Evolutionary conservation across 495 filamentous ascomycete species (phyloP).

Genomic region (Neurospora sp.): DNA sequence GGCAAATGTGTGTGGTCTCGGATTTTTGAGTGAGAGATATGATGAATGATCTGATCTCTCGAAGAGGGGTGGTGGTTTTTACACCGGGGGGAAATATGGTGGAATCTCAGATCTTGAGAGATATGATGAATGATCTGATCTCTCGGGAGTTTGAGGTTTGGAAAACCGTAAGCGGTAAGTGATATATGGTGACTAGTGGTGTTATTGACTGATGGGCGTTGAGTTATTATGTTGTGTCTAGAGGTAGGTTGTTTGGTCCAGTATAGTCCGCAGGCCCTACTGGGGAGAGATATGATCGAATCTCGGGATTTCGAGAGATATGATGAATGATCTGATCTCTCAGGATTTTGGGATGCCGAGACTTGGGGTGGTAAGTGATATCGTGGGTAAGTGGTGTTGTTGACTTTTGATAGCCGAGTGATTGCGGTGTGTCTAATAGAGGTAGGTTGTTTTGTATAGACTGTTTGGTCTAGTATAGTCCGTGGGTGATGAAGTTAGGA

Average conservation of each 20-base stretch:
- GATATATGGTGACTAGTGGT: background rate
- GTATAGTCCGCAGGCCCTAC: no score
- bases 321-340: background rate
- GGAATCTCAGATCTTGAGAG: background rate
- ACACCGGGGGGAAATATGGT: background rate
- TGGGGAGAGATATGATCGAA: background rate
- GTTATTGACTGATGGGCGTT: background rate
- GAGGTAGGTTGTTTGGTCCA: background rate
- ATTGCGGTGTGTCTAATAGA: background rate
- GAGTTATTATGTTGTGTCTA: background rate
- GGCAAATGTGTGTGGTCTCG: background rate
- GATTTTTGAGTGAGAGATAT: background rate
- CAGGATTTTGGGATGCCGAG: background rate
- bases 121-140: background rate
- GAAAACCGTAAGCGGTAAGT: background rate
- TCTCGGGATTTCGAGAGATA: background rate
- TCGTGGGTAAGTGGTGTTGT: background rate
- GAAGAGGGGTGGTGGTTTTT: no score
- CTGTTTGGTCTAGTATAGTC: background rate
- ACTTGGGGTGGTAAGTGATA: background rate
- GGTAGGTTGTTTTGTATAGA: background rate
- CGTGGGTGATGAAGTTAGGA: background rate
- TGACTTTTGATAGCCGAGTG: background rate
- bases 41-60: background rate
- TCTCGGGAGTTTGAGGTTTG: background rate